phyloP scores from a whole-genome alignment of 225 moss, liverwort and hornwort species.

The Sphagnum tenellum region DNA sequence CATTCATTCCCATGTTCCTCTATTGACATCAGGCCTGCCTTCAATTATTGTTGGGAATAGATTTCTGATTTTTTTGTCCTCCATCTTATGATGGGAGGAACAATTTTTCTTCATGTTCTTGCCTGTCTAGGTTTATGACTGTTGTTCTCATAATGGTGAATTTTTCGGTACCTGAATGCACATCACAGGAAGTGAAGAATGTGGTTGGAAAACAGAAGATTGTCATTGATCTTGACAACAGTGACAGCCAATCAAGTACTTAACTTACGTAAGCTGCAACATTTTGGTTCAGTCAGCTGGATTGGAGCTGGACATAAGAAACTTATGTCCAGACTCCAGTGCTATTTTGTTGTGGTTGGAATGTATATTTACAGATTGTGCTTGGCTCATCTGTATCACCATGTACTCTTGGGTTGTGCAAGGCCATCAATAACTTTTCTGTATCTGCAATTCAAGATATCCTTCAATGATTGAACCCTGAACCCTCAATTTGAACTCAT shows the following conservation, averaged over 20 bases:
- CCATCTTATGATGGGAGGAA: neutral
- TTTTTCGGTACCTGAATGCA: conserved; percentile 44
- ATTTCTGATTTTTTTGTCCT: neutral
- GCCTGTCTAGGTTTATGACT: neutral
- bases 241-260: conserved; percentile 82
- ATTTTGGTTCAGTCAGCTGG: too few species aligned
- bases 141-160: neutral
- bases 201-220: conserved; percentile 12
- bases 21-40: neutral
- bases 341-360: too few species aligned
- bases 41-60: conserved; percentile 1
- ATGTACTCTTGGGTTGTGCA: too few species aligned
- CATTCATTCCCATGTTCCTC: neutral
- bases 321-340: too few species aligned
- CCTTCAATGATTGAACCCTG: too few species aligned
- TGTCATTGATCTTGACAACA: conserved; percentile 47
- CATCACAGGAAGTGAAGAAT: conserved; percentile 69
- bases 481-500: too few species aligned
- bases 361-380: too few species aligned
- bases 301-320: too few species aligned
- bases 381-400: too few species aligned
- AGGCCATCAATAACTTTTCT: too few species aligned
- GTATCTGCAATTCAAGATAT: too few species aligned
- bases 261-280: conserved; percentile 7
- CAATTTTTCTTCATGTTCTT: neutral